Evolutionary conservation across 768 basidiomycete species (phyloP), one percentile per base, ranked within the genome.

Genomic region (Pleurotus djamor): DNA sequence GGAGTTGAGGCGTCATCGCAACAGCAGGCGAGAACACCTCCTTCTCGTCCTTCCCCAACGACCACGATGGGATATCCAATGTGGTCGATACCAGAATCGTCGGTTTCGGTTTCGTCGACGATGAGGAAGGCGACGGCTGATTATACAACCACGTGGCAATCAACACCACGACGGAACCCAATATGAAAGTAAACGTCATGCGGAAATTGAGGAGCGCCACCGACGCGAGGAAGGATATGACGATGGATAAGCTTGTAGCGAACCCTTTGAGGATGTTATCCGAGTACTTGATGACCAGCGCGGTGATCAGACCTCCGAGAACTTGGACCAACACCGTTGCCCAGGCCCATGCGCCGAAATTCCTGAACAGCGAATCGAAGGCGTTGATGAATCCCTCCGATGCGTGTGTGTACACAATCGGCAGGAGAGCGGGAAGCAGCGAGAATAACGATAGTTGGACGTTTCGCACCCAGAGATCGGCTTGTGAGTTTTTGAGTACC

Each of bases 371-470:
- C 7, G 81, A 73, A 14, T 75, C 72, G 47, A 83, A 62, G 6
- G 33, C 52, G 67, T 80, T 72, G 48, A 1, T 28, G 3, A 78
- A 76, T 51, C 69, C 71, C 58, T 71, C 76, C 55, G 66, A 67
- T 55, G 69, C 69, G 41, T 81, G 77, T 13, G 79, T 74, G 66
- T 89, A 81, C 43, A 94, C 62, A 66, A 95, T 81, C 33, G 95
- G 94, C 2, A 88, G 76, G 50, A 94, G 72, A 3, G 95, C 94
- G 2, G 96, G 96, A 21, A 96, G 80, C 45, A 98, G 81, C 51
- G 94, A 96, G 78, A 98, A 98, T 57, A 96, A 81, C 21, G 94
- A 96, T 13, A 98, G 83, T 72, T 98, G 96, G 61, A 96, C 90
- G 71, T 98, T 98, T 68, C 96, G 91, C 59, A 96, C 88, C 96